These are phyloP conservation scores for Corylus heterophylla DNA, from an alignment of 306 rosid genomes.

Conservation along the genomic window DNA sequence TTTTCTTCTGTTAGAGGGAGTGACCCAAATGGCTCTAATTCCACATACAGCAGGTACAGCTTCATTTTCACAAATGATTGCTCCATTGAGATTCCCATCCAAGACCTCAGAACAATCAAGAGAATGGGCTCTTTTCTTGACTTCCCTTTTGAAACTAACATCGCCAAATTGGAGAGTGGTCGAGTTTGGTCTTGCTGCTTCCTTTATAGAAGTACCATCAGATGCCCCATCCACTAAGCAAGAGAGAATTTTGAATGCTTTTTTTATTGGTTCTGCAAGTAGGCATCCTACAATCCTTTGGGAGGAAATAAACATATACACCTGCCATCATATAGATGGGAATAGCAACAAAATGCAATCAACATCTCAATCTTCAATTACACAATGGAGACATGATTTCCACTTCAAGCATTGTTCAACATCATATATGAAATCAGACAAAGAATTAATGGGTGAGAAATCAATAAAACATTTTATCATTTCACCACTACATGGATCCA, in stretches of 20 bases:
- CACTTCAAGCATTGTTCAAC: background rate
- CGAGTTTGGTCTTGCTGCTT: conserved; percentile 22
- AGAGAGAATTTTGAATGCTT: conserved; percentile 66
- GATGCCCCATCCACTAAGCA: conserved; percentile 30
- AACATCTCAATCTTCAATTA: background rate
- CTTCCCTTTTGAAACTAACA: conserved; percentile 66
- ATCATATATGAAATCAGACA: background rate
- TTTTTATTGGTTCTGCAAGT: conserved; percentile 65
- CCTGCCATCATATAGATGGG: conserved; percentile 34
- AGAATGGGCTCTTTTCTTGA: conserved; percentile 34
- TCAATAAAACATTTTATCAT: background rate
- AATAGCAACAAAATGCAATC: conserved; percentile 1
- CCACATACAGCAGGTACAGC: conserved; percentile 72
- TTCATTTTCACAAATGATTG: conserved; percentile 55
- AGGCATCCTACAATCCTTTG: conserved; percentile 64
- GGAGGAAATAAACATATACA: conserved; percentile 61
- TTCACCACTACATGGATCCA: background rate
- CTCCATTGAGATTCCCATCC: conserved; percentile 42
- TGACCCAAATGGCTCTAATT: conserved; percentile 84
- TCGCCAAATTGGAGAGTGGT: conserved; percentile 65
- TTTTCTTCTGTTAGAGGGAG: conserved; percentile 76
- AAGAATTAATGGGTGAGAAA: background rate
- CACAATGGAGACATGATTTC: background rate
- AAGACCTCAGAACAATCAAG: conserved; percentile 30
- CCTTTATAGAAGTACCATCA: conserved; percentile 26